Evolutionary conservation across 2,329 filamentous ascomycete species (phyloP), one percentile per base, ranked within the genome.

Genomic region (Penicillium sp.): DNA sequence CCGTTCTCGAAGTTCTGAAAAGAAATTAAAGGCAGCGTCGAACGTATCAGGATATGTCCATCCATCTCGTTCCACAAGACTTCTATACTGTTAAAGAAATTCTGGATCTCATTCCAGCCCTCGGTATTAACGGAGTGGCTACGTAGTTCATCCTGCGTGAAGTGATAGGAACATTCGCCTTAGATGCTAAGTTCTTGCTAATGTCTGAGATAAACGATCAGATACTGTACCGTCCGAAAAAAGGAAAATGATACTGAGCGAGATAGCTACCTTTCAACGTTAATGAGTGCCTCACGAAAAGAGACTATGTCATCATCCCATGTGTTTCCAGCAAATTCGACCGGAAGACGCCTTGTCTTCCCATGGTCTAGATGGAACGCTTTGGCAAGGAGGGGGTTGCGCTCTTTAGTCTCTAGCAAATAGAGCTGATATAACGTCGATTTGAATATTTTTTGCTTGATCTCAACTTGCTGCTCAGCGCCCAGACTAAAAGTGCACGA

Each of bases 31-130:
- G 39, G 72, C 71, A 59, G 71, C 61, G 16, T 72, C 63, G 49
- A 74, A 76, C 32, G 66, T 68, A 46, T 74, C 66, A 53, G 68
- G 65, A 18, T 67, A 57, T 16, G 72, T 74, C 69, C 72, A 76
- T 34, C 74, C 72, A 66, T 76, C 73, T 32, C 73, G 64, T 50
- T 64, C 53, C 34, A 76, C 68, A 59, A 75, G 63, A 10, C 64
- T 35, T 70, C 61, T 55, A 76, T 56, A 47, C 59, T 62, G 22
- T 24, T 24, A 24, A 24, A 24, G 22, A 24, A 24, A 24, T 24
- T 4, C 39, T 67, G 62, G 7, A 62, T 60, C 9, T 66, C 56
- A 44, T 68, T 66, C 63, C 61, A 66, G 1, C 60, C 62, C 4
- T 67, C 61, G 24, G 55, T 40, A 43, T 68, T 66, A 11, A 61